Base-by-base conservation (phyloP, 306 rosid species). In the Castanopsis chinensis region DNA sequence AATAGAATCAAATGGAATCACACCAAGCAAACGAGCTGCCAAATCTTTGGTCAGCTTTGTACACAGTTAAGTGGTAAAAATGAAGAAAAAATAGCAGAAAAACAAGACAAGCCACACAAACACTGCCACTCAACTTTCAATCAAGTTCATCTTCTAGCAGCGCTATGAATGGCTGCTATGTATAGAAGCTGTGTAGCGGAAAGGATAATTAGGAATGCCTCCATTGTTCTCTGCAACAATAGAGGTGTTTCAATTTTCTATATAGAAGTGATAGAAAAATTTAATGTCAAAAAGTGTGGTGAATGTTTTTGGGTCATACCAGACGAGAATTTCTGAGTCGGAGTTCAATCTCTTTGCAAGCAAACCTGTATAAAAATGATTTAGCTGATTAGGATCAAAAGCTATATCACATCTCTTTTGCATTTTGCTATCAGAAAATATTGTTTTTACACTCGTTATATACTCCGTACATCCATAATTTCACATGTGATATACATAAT, bases 171-270 rank as follows among this genome's bases (percentile, higher is more conserved):
- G 83, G 87, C 98, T 49, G 84, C 92, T 20, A 96, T 83, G 79
- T 96, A 96, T 68, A 90, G 69, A 69, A 93, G 90, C 85, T 96
- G 99, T 45, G 99, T 91, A 30, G 71, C 98, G 20, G 99, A 85
- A 55, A 96, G 96, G 84, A 96, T 96, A 64, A 96, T 96, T 70
- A 91, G 77, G 89, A 96, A 96, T 21, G 96, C 96, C 79, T 96
- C 98, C 94, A 96, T 90, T 43, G 98, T 96, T 89, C 84, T 86
- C 98, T 96, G 84, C 88, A 87, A 75, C 58, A 60, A 57, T 58
- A 56, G 15, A 73, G 28, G 17, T 23, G 65, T 69, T 75, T 15
- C 74, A 85, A 70, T 6, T 30, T 75, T 52, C 54, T 56, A 60
- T 71, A 45, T 74, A 2, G 2, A 51, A 13, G 20, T 43, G 20